Evolutionary conservation across 2,329 filamentous ascomycete species (phyloP).

Genomic region (Fusarium nurragi): DNA sequence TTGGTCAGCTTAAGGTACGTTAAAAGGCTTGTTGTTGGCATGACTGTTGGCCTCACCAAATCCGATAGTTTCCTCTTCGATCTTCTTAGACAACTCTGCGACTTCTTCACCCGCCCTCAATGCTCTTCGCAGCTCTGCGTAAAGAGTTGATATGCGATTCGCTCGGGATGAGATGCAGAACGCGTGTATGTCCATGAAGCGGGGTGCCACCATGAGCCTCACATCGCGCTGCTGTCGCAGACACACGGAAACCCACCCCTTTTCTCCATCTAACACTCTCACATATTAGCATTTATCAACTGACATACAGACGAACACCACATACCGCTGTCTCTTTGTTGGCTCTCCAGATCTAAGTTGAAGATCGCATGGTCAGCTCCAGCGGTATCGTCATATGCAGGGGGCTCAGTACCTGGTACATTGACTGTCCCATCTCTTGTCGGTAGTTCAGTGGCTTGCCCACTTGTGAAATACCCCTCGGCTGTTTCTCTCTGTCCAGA

Average conservation of each 20-base stretch:
- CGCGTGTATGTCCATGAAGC: not conserved
- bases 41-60: not conserved
- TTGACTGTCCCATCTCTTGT: not conserved
- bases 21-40: not conserved
- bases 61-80: not conserved
- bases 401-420: not conserved
- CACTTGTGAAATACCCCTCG: not conserved
- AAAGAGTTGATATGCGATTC: not conserved
- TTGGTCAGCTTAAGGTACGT: not conserved
- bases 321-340: not conserved
- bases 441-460: not conserved
- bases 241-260: not conserved
- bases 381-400: not conserved
- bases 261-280: not conserved
- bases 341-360: not conserved
- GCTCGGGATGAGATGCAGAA: not conserved
- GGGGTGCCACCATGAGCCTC: slow-evolving; percentile 7
- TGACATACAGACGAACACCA: no score
- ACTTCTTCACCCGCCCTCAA: not conserved
- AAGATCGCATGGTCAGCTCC: not conserved
- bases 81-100: not conserved
- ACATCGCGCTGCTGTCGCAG: slow-evolving; percentile 1
- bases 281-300: not conserved
- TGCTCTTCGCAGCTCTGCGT: not conserved
- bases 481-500: not conserved